Evolutionary conservation across 2,329 filamentous ascomycete genomes (phyloP), one percentile per base, ranked within the genome.

Genomic region (Ophiostoma quercus): DNA sequence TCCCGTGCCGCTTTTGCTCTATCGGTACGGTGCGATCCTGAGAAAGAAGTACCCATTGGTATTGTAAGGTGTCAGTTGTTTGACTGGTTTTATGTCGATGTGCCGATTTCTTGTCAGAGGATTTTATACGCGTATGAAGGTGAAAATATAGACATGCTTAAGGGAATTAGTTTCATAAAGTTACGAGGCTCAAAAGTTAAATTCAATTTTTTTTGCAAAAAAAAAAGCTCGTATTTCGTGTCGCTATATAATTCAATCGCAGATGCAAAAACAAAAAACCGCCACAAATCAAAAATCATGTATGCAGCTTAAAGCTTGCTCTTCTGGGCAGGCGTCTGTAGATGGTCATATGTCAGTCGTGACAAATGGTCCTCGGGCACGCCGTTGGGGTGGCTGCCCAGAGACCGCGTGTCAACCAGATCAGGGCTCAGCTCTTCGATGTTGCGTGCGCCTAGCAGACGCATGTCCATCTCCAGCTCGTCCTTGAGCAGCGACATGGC

Each of bases 381-480:
- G 32, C 80, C 77, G 51, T 81, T 82, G 51, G 81, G 79, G 73
- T 88, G 86, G 71, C 79, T 80, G 72, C 81, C 81, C 74, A 97
- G 77, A 2, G 90, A 92, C 72, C 90, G 83, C 0, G 87, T 86
- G 77, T 99, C 95, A 25, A 99, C 79, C 79, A 99, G 81, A 34
- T 88, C 88, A 0, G 94, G 90, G 72, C 91, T 92, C 72, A 99
- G 81, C 74, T 99, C 88, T 47, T 88, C 87, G 41, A 99, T 79
- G 71, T 81, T 88, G 25, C 84, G 86, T 71, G 88, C 91, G 11
- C 95, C 95, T 74, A 99, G 92, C 73, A 99, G 82, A 7, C 95
- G 88, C 95, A 99, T 98, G 77, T 94, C 95, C 94, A 98, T 98
- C 82, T 96, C 93, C 87, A 99, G 92, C 84, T 99, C 95, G 76